Evolutionary conservation across 768 basidiomycete genomes (phyloP), one percentile per base, ranked within the genome.

Genomic region (Leccinum pellstonianum): DNA sequence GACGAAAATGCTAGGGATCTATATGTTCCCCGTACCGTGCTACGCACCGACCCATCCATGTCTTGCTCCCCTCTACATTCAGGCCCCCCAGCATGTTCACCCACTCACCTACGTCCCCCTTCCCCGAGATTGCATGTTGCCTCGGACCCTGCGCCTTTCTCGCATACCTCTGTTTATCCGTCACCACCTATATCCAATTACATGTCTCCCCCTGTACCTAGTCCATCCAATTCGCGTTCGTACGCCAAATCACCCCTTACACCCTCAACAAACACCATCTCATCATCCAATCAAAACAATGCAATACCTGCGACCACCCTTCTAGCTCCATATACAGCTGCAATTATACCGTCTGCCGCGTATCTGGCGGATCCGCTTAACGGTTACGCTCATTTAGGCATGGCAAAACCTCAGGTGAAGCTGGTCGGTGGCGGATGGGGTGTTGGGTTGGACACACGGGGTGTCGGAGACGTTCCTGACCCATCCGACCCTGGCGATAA

Each of bases 331-430:
- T 88, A 82, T 61, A 79, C 79, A 0, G 83, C 86, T 21, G 77
- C 84, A 23, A 81, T 95, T 55, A 80, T 84, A 15, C 86, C 89
- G 3, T 84, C 85, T 19, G 76, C 86, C 0, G 68, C 78, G 1
- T 97, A 97, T 73, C 80, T 93, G 29, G 70, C 79, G 4, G 90
- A 95, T 66, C 89, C 92, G 0, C 81, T 92, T 63, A 96, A 95
- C 67, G 88, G 87, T n/a, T 97, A 96, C 66, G 84, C 87, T 0
- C 85, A 87, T 61, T 79, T 87, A 17, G 93, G 94, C 10, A 83
- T 89, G 75, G 90, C 92, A 33, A 94, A 93, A 68, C 89, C 89
- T 0, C 86, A 85, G 63, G 93, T 96, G 0, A 88, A 92, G 61
- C 78, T 90, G 14, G 70, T 97, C 2, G 90, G 88, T 0, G 85